Evolutionary conservation across 306 rosid species (phyloP).

Genomic region (Malus orientalis): DNA sequence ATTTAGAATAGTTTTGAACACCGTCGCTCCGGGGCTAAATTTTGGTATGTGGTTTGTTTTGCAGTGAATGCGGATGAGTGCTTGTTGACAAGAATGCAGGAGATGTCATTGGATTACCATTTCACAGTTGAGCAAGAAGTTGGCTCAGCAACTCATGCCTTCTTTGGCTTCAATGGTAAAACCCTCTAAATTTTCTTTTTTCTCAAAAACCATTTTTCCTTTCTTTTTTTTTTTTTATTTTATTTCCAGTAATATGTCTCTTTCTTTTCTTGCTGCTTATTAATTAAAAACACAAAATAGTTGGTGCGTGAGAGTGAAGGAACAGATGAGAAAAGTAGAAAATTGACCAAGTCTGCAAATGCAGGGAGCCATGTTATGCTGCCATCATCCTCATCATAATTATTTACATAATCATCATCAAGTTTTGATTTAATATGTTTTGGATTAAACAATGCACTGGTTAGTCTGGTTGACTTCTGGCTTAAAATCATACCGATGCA

Average conservation of each 20-base stretch:
- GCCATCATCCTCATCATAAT: not conserved
- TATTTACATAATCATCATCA: not conserved
- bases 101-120: conserved; percentile 98
- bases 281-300: not conserved
- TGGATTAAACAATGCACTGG: not conserved
- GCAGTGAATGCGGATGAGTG: conserved; percentile 89
- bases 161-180: conserved; percentile 95
- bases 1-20: no score
- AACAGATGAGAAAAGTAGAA: not conserved
- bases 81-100: conserved; percentile 95
- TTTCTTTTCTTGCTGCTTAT: not conserved
- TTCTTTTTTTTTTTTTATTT: no score
- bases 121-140: conserved; percentile 99
- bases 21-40: not conserved
- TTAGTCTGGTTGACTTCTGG: not conserved
- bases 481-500: not conserved
- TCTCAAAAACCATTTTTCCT: not conserved
- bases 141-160: conserved; percentile 96
- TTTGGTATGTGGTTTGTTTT: not conserved
- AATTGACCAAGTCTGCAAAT: not conserved
- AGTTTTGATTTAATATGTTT: not conserved
- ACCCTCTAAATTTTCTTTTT: not conserved
- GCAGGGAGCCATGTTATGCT: not conserved
- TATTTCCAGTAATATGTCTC: not conserved
- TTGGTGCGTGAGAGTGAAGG: not conserved